Evolutionary conservation across 129 eudicot genomes (phyloP).

Genomic region (Escallonia herrerae): DNA sequence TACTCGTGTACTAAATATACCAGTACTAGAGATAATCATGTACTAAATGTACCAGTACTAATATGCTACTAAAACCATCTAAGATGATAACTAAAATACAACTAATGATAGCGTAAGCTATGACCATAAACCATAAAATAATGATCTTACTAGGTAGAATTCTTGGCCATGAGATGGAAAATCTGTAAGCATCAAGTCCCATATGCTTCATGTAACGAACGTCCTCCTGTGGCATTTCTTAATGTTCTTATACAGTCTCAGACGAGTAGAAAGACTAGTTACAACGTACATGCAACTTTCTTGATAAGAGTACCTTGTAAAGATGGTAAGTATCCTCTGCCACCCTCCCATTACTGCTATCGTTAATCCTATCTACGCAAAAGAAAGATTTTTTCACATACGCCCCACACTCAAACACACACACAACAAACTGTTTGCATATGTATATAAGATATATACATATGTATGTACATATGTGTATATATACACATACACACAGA

Average conservation of each 20-base stretch:
- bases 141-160: slow-evolving; percentile 29
- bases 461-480: no score
- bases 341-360: slow-evolving; percentile 14
- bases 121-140: background rate
- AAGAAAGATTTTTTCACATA: no score
- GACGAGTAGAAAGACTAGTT: background rate
- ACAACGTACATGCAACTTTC: background rate
- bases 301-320: slow-evolving; percentile 14
- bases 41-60: no score
- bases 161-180: slow-evolving; percentile 41
- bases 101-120: background rate
- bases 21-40: no score
- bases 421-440: no score
- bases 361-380: slow-evolving; percentile 7
- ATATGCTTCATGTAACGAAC: slow-evolving; percentile 14
- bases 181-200: slow-evolving; percentile 24
- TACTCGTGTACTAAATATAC: no score
- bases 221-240: slow-evolving; percentile 20
- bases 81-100: background rate
- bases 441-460: no score
- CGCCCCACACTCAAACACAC: no score
- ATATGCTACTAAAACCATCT: background rate
- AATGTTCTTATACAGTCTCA: no score
- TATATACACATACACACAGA: no score
- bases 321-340: slow-evolving; percentile 28